Base-by-base conservation (phyloP, 2,329 filamentous ascomycete species). In the Decorospora gaudefroyi region DNA sequence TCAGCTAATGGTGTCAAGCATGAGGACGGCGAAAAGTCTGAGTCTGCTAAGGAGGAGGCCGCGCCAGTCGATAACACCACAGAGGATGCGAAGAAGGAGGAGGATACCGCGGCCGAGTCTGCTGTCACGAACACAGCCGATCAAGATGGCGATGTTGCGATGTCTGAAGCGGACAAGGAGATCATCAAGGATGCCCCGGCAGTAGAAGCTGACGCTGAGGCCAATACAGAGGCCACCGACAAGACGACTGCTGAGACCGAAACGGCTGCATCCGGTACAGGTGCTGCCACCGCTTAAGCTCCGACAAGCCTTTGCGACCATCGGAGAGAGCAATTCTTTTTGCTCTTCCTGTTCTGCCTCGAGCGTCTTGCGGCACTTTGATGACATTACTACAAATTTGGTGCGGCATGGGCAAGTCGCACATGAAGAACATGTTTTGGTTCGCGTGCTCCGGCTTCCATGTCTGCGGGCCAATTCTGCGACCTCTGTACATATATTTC, bases 11-110 rank as follows among this genome's bases (percentile, higher is more conserved):
- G 68, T 13, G 62, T 62, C 30, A 70, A 69, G 39, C 54, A 64
- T 12, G 64, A 68, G 48, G 65, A 67, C 18, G 65, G 66, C 27
- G 69, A 72, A 34, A 73, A 72, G 39, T 50, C 66, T n/a, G 65
- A 72, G 36, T 68, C 59, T 11, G 38, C 47, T 4, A 58, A 61
- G 40, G 53, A 53, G 2, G 55, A 55, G 7, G 46, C 36, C 22
- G 23, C 68, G 30, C 69, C 69, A 18, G 67, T 73, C 36, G 59
- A 67, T 33, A 70, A 75, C 47, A 62, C 61, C 28, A 25, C 31
- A 23, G 59, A 64, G 33, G 55, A 59, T 3, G 47, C 52, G 13
- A 38, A 53, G 26, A 61, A 62, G 33, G 53, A 56, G 1, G 53
- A 56, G 1, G 52, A 59, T n/a, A 31, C 62, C 16, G 61, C 67